Percentiles rank a stretch among this genome's conserved stretches.
Conservation (phyloP, 2,329 filamentous ascomycete species). For the Colletotrichum tanaceti region DNA sequence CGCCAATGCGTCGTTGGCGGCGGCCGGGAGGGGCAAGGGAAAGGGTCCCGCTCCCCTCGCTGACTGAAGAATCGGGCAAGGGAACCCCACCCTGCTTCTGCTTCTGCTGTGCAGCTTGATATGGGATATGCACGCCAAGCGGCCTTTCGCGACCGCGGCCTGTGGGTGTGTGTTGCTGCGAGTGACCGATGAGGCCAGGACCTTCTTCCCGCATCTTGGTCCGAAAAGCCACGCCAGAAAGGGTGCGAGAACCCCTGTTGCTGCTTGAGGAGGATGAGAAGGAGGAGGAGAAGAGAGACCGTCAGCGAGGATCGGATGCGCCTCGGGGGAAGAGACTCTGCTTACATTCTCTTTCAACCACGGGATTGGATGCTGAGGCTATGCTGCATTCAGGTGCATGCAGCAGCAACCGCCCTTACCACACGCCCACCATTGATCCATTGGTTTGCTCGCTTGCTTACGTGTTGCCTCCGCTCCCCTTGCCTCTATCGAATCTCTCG, state of each 20-base stretch:
- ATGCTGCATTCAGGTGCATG: slow-evolving; percentile 27
- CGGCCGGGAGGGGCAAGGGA: slow-evolving; percentile 21
- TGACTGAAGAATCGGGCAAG: background rate
- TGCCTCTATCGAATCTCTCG: background rate
- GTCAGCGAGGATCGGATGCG: background rate
- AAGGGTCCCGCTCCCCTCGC: background rate
- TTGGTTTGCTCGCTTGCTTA: slow-evolving; percentile 13
- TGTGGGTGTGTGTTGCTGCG: background rate
- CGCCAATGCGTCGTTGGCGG: background rate
- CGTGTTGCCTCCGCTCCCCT: background rate
- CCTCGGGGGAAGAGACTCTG: background rate
- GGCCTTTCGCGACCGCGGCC: background rate
- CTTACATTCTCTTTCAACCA: slow-evolving; percentile 5
- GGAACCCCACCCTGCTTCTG: background rate
- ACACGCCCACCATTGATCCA: too few species aligned
- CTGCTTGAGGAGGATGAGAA: background rate
- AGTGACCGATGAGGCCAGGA: background rate
- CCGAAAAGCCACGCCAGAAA: background rate
- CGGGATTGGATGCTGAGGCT: background rate
- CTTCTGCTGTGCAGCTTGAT: background rate
- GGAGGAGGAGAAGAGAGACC: background rate
- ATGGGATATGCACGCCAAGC: slow-evolving; percentile 11
- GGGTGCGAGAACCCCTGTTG: background rate
- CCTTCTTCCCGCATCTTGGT: background rate
- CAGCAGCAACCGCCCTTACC: slow-evolving; percentile 1